phyloP scores from a whole-genome alignment of 352 stramenopile genomes.

The Pythium plurisporium region DNA sequence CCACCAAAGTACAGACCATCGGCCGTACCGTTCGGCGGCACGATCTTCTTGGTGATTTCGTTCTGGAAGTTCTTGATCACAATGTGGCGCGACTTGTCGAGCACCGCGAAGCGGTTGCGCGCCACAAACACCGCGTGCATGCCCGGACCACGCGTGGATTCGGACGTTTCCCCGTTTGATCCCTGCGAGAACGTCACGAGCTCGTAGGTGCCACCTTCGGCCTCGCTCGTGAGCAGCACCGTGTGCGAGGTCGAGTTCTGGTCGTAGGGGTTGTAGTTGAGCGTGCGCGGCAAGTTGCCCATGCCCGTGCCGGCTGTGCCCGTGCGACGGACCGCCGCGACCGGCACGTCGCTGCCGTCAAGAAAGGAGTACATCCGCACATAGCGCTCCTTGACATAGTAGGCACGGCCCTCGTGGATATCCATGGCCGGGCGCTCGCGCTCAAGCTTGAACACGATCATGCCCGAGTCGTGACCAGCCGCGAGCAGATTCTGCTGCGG shows the following conservation, averaged over 20 bases:
- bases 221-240: conserved; percentile 93
- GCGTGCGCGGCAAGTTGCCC: conserved; percentile 90
- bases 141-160: conserved; percentile 93
- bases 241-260: conserved; percentile 85
- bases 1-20: conserved; percentile 97
- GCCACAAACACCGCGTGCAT: conserved; percentile 96
- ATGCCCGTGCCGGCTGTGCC: conserved; percentile 77
- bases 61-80: conserved; percentile 99
- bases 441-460: conserved; percentile 99
- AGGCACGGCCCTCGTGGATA: conserved; percentile 79
- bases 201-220: conserved; percentile 97
- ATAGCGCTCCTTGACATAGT: conserved; percentile 98
- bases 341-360: conserved; percentile 69
- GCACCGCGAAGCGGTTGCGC: conserved; percentile 96
- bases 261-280: conserved; percentile 97
- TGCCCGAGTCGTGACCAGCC: conserved; percentile 98
- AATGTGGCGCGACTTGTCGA: conserved; percentile 96
- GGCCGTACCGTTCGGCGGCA: conserved; percentile 92
- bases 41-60: conserved; percentile 97
- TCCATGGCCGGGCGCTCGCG: conserved; percentile 96
- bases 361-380: conserved; percentile 96
- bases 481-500: conserved; percentile 97
- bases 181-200: conserved; percentile 92
- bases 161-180: conserved; percentile 73
- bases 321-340: conserved; percentile 65